These are phyloP conservation scores for Aspergillus funiculosus DNA, from an alignment of 495 filamentous ascomycete species.

Conservation along the genomic window DNA sequence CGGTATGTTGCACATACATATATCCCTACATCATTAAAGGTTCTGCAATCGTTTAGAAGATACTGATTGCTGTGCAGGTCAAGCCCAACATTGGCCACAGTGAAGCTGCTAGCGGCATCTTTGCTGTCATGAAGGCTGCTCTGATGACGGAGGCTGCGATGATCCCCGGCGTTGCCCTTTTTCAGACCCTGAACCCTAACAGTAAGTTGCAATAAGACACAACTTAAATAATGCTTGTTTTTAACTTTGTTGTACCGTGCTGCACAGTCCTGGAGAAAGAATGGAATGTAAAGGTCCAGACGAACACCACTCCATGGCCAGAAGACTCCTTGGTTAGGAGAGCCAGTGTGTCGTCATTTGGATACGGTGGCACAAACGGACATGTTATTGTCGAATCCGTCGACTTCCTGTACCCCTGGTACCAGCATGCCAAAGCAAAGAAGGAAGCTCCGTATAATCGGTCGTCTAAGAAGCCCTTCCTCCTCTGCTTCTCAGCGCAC, in stretches of 20 bases:
- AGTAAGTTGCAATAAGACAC: too few species aligned
- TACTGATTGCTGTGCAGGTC: too few species aligned
- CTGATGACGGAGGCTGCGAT: conserved; percentile 24
- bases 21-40: too few species aligned
- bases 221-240: too few species aligned
- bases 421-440: background rate
- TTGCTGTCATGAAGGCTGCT: conserved; percentile 30
- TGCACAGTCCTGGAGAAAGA: too few species aligned
- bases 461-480: background rate
- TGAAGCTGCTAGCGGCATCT: conserved; percentile 23
- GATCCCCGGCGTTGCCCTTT: conserved; percentile 21
- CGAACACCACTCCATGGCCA: conserved; percentile 22
- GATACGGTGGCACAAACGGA: conserved; percentile 31
- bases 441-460: background rate
- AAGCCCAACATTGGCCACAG: conserved; percentile 39
- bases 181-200: conserved; percentile 23
- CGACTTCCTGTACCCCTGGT: background rate
- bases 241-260: too few species aligned
- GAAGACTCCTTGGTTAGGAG: conserved; percentile 7
- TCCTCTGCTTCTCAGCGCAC: conserved; percentile 8
- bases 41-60: conserved; percentile 23
- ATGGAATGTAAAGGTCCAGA: conserved; percentile 12
- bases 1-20: too few species aligned
- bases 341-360: conserved; percentile 29
- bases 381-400: conserved; percentile 25